Base-by-base conservation (phyloP, 345 rosid species). In the Xanthoceras sorbifolium region DNA sequence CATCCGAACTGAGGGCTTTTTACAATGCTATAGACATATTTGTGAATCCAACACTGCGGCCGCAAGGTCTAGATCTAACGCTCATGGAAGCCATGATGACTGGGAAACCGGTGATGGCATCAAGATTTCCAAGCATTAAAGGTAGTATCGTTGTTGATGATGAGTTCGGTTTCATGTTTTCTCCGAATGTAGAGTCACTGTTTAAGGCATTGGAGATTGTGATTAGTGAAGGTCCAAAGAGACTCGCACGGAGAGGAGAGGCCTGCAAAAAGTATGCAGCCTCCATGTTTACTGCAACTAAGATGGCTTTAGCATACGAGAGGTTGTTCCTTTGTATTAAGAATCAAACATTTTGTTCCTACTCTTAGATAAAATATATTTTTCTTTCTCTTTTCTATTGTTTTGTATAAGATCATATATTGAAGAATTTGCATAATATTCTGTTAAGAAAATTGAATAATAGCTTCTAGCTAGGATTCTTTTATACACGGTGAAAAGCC, bases 71-170 rank as follows among this genome's bases (percentile, higher is more conserved):
- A 18, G 98, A 94, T 84, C 84, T 94, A 0, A 94, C 98, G 2
- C 83, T 93, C 29, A 90, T 91, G 98, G 99, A 93, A 77, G 98
- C 97, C 0, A 96, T 96, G 99, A 82, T 93, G 90, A 89, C 94
- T 69, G 98, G 99, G 34, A 96, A 84, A 74, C 89, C 99, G 3
- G 90, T 96, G 1, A 87, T 92, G 93, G 97, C 98, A 0, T 92
- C 98, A 0, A 90, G 97, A 72, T 96, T 90, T 46, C 92, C 99
- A 0, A 96, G 99, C 72, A 93, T 96, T 29, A 92, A 90, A 82
- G 93, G 97, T 7, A 96, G 90, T 5, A 81, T 96, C 38, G 89
- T 96, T 0, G 98, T 96, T 32, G 88, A 91, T 17, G 94, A 91
- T 62, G 97, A 90, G 86, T 88, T 91, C 44, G 99, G 99, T 54